Base-by-base conservation (phyloP, 1,139 yeast species). In the Yamadazyma buinensis region DNA sequence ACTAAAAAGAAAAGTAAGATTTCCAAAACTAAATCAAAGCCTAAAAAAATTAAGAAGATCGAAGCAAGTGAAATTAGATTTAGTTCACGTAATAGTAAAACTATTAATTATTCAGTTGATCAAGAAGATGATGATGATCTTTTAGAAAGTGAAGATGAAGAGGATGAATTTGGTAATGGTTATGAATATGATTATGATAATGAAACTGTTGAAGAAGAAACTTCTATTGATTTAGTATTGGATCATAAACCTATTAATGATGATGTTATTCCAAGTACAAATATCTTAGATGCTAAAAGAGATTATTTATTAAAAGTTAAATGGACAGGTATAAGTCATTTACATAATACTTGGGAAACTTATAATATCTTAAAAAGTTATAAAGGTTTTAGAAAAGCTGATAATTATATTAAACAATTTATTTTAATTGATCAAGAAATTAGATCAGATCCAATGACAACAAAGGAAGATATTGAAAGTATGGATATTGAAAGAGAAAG, bases 261-360 rank as follows among this genome's bases (percentile, higher is more conserved):
- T 28, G 68, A 62, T 7, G 60, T 58, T 34, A 55, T 64, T 9
- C 67, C 59, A 41, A 59, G 55, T 28, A 62, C 59, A 33, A 55
- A 63, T 10, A 67, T 59, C 41, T 45, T 54, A 15, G 71, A 72
- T 11, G 63, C 69, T 32, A 81, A 80, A 46, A 60, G 62, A 31
- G 81, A 78, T 41, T 80, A 67, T 49, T 66, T 78, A 36, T 84
- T 78, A 54, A 61, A 79, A 45, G 75, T 94, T 47, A 94, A 94
- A 61, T 94, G 99, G 98, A 72, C 76, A 18, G 86, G 77, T 35
- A 72, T 80, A 41, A 86, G 97, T 12, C 98, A 94, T 62, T 69
- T 92, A 44, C 99, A 92, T 61, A 92, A 92, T 55, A 83, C 96
- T 1, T 94, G 97, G 97, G 96, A 90, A 55, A 57, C 77, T 1